Percentiles rank a stretch among this genome's conserved stretches.
Evolutionary conservation across 495 filamentous ascomycete species (phyloP).

Genomic region (Geoglossum glabrum): DNA sequence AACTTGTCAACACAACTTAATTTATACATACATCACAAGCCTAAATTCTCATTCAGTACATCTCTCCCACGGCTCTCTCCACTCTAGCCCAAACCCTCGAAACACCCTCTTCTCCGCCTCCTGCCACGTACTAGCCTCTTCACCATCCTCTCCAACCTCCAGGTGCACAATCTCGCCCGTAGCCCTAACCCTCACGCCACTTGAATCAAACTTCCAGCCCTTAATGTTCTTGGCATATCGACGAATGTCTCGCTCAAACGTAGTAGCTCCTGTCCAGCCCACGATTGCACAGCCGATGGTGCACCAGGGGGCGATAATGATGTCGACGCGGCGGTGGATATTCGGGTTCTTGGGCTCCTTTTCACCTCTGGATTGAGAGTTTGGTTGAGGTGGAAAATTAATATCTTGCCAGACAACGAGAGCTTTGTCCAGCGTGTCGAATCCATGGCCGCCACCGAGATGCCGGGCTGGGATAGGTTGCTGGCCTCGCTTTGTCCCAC

Average conservation of each 20-base stretch:
- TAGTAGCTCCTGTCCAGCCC: conserved; percentile 76
- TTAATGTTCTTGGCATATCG: conserved; percentile 54
- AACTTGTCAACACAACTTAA: no score
- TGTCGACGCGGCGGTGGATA: conserved; percentile 71
- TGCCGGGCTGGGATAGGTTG: conserved; percentile 25
- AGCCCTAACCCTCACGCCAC: conserved; percentile 49
- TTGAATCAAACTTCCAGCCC: conserved; percentile 76
- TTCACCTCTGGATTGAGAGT: neutral
- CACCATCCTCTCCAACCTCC: conserved; percentile 30
- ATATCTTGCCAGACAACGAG: conserved; percentile 85
- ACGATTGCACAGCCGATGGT: conserved; percentile 74
- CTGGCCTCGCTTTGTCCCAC: conserved; percentile 50
- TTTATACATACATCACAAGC: no score
- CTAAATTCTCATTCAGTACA: conserved; percentile 47
- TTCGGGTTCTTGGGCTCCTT: conserved; percentile 43
- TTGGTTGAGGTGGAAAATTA: conserved; percentile 20
- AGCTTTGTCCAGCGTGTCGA: conserved; percentile 80
- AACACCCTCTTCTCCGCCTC: conserved; percentile 69
- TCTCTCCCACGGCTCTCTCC: conserved; percentile 49
- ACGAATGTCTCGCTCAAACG: conserved; percentile 74
- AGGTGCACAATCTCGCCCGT: conserved; percentile 49
- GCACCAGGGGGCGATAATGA: conserved; percentile 78
- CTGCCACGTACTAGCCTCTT: conserved; percentile 29
- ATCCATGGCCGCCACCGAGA: conserved; percentile 31
- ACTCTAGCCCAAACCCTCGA: conserved; percentile 55